Conservation (phyloP, 2,329 filamentous ascomycete genomes). For the Colletotrichum sidae region DNA sequence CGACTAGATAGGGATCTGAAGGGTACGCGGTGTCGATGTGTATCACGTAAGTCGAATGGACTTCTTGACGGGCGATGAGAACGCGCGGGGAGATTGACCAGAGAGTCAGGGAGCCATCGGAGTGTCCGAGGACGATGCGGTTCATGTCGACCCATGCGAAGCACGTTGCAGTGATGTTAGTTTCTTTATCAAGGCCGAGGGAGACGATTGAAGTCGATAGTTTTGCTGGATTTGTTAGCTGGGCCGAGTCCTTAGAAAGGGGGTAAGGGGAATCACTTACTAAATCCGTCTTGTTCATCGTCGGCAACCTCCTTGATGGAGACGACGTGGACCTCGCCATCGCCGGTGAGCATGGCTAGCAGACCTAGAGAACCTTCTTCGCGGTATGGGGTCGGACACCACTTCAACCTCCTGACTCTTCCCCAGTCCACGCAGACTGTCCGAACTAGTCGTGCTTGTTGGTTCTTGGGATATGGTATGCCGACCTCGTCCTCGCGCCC, state of each 20-base stretch:
- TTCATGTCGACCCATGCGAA: slow-evolving; percentile 68
- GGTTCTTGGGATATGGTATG: slow-evolving; percentile 48
- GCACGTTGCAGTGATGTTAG: slow-evolving; percentile 61
- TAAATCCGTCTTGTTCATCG: slow-evolving; percentile 48
- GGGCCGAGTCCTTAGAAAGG: neutral
- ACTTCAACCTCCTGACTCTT: slow-evolving; percentile 61
- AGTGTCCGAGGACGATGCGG: slow-evolving; percentile 65
- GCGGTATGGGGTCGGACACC: slow-evolving; percentile 60
- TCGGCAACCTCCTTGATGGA: slow-evolving; percentile 50
- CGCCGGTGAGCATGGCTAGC: slow-evolving; percentile 62
- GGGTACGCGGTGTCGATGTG: slow-evolving; percentile 68
- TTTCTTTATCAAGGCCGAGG: slow-evolving; percentile 59
- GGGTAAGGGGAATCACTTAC: slow-evolving; percentile 47
- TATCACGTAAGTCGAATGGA: slow-evolving; percentile 66
- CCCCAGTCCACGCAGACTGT: slow-evolving; percentile 64
- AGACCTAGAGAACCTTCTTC: slow-evolving; percentile 49
- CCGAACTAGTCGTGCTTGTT: slow-evolving; percentile 52
- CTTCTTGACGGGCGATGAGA: slow-evolving; percentile 62
- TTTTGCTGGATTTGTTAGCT: slow-evolving; percentile 53
- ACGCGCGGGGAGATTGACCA: slow-evolving; percentile 66
- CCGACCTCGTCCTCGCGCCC: slow-evolving; percentile 45
- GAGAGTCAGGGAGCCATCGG: slow-evolving; percentile 66
- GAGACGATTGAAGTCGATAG: slow-evolving; percentile 57
- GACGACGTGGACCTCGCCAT: slow-evolving; percentile 63
- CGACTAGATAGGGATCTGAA: slow-evolving; percentile 66